Evolutionary conservation across 2,329 filamentous ascomycete genomes (phyloP).

Genomic region (Metarhizium brunneum): DNA sequence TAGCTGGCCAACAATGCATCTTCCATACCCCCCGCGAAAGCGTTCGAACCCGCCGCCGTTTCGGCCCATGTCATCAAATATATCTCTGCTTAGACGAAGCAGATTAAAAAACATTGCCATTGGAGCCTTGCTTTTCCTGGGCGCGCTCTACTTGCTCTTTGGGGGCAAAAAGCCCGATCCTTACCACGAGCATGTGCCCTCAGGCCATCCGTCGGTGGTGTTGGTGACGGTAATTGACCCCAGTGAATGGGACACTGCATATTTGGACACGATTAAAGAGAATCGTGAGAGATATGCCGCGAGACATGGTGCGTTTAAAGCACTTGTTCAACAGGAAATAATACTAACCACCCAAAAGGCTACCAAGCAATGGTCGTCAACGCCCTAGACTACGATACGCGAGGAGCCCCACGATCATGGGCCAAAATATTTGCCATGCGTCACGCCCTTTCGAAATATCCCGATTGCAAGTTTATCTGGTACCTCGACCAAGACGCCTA

Average conservation of each 20-base stretch:
- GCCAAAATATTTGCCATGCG: conserved; percentile 75
- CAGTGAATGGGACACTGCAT: conserved; percentile 51
- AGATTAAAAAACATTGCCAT: conserved; percentile 52
- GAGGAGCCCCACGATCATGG: conserved; percentile 55
- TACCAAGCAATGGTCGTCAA: conserved; percentile 79
- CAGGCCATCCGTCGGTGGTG: conserved; percentile 56
- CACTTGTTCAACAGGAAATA: background rate
- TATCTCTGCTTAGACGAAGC: conserved; percentile 47
- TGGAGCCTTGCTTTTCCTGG: conserved; percentile 42
- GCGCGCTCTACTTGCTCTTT: conserved; percentile 52
- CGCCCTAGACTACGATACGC: conserved; percentile 64
- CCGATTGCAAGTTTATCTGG: conserved; percentile 75
- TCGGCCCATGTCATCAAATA: conserved; percentile 47
- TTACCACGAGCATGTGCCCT: conserved; percentile 29
- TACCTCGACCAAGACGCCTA: conserved; percentile 76
- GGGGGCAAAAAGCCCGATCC: conserved; percentile 18
- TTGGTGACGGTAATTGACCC: conserved; percentile 80
- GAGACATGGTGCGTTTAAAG: conserved; percentile 60
- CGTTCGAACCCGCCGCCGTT: conserved; percentile 68
- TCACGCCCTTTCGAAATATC: conserved; percentile 75
- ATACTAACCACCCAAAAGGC: conserved; percentile 38
- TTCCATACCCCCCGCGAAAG: conserved; percentile 81
- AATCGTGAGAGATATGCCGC: conserved; percentile 81
- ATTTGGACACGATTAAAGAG: conserved; percentile 64
- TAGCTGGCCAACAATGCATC: conserved; percentile 58